Conservation (phyloP, 805 yeast genomes). For the Pichia paraexigua region DNA sequence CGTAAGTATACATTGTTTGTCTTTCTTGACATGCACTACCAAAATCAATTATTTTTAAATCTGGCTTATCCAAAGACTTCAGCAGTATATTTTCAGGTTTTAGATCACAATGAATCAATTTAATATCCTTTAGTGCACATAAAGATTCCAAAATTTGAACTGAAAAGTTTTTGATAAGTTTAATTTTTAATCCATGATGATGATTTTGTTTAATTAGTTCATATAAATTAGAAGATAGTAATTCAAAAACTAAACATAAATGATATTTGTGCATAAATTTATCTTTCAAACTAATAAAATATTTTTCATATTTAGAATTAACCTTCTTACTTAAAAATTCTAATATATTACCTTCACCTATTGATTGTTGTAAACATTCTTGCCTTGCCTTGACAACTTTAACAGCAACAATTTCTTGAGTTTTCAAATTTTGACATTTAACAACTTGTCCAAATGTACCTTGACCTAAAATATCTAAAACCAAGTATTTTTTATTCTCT, state of each 20-base stretch:
- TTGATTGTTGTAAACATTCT: constrained; percentile 83
- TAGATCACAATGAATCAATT: constrained; percentile 90
- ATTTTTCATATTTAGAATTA: constrained; percentile 64
- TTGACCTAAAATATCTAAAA: constrained; percentile 84
- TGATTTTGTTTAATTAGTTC: constrained; percentile 90
- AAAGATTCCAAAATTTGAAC: constrained; percentile 77
- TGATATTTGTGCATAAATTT: constrained; percentile 90
- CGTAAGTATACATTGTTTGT: constrained; percentile 82
- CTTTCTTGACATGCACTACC: constrained; percentile 93
- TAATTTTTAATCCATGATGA: constrained; percentile 81
- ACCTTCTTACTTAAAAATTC: constrained; percentile 70
- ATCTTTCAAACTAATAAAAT: constrained; percentile 72
- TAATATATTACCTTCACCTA: constrained; percentile 80
- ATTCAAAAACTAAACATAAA: constrained; percentile 85
- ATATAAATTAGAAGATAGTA: constrained; percentile 79
- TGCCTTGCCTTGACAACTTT: constrained; percentile 90
- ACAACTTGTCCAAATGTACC: constrained; percentile 99
- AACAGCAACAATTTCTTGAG: constrained; percentile 87
- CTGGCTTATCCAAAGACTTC: constrained; percentile 72
- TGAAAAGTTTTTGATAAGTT: constrained; percentile 68
- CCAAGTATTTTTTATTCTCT: constrained; percentile 80
- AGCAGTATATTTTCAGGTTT: constrained; percentile 92
- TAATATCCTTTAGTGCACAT: constrained; percentile 69
- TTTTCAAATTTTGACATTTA: constrained; percentile 69
- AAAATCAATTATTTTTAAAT: constrained; percentile 88